Evolutionary conservation across 148 eudicot species (phyloP).

Genomic region (Salicornia ramosissima): DNA sequence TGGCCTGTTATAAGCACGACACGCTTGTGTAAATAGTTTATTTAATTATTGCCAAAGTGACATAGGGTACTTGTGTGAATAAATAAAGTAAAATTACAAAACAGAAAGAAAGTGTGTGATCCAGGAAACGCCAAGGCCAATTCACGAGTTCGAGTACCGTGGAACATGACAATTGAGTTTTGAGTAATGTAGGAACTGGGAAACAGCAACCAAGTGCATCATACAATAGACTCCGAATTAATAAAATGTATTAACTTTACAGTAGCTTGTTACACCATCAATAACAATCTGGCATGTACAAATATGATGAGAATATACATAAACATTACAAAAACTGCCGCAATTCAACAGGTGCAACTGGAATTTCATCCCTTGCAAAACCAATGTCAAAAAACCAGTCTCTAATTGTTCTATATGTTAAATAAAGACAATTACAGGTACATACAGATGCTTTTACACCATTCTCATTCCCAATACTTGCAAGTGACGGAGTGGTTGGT

Average conservation of each 20-base stretch:
- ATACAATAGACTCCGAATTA: background rate
- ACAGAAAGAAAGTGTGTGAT: too few relatives aligned
- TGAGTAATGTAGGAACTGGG: too few relatives aligned
- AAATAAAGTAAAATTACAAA: too few relatives aligned
- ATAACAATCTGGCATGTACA: constrained; percentile 3
- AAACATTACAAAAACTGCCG: constrained; percentile 24
- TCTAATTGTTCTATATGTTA: constrained; percentile 4
- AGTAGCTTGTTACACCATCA: background rate
- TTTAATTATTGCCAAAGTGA: too few relatives aligned
- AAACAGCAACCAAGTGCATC: background rate
- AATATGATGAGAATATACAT: constrained; percentile 19
- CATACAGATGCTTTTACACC: background rate
- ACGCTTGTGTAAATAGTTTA: too few relatives aligned
- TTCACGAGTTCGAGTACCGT: too few relatives aligned
- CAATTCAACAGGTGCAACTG: constrained; percentile 4
- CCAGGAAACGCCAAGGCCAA: too few relatives aligned
- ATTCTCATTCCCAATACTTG: constrained; percentile 10
- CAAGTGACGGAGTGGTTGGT: constrained; percentile 9
- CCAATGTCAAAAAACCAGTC: constrained; percentile 17
- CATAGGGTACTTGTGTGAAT: too few relatives aligned
- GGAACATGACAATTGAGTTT: too few relatives aligned
- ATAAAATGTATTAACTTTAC: background rate
- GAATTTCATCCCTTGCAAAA: constrained; percentile 2
- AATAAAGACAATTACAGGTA: background rate
- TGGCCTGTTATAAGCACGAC: too few relatives aligned